These are phyloP conservation scores for Sugiyamaella americana DNA, from an alignment of 805 yeast genomes.

Conservation along the genomic window DNA sequence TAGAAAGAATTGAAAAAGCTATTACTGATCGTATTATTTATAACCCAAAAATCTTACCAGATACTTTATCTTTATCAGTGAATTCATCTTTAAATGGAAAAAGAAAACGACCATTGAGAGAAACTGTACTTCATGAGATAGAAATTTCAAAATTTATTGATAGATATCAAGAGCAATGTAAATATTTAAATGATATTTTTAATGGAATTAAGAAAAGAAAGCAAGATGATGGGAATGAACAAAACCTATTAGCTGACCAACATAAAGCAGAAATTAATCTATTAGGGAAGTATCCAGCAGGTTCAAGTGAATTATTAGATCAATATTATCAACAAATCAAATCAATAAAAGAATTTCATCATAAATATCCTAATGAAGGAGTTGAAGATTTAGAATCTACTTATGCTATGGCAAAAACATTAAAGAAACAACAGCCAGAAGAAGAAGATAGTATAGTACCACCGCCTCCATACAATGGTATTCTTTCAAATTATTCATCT, in stretches of 20 bases:
- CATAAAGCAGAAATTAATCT: constrained; percentile 17
- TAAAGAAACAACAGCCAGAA: constrained; percentile 15
- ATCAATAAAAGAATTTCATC: constrained; percentile 31
- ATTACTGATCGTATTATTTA: constrained; percentile 49
- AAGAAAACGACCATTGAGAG: constrained; percentile 42
- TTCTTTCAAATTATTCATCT: constrained; percentile 18
- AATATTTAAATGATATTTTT: neutral
- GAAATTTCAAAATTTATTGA: constrained; percentile 52
- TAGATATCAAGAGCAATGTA: constrained; percentile 37
- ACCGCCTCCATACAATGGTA: neutral
- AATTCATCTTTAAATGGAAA: constrained; percentile 30
- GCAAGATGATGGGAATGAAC: neutral
- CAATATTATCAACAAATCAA: constrained; percentile 37
- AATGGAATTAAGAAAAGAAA: neutral
- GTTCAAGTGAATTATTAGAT: constrained; percentile 25
- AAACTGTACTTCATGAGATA: constrained; percentile 56
- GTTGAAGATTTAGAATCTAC: constrained; percentile 25
- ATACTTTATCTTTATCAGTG: constrained; percentile 19
- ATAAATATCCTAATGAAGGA: constrained; percentile 29
- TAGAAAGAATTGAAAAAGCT: constrained; percentile 66
- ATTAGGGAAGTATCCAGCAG: neutral
- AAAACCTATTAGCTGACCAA: neutral
- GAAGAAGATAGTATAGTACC: constrained; percentile 11
- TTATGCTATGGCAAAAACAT: constrained; percentile 14
- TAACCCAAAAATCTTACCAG: constrained; percentile 52